Percentiles rank a stretch among this genome's conserved stretches.
phyloP scores from a whole-genome alignment of 306 rosid genomes.

The Pyrus bretschneideri region DNA sequence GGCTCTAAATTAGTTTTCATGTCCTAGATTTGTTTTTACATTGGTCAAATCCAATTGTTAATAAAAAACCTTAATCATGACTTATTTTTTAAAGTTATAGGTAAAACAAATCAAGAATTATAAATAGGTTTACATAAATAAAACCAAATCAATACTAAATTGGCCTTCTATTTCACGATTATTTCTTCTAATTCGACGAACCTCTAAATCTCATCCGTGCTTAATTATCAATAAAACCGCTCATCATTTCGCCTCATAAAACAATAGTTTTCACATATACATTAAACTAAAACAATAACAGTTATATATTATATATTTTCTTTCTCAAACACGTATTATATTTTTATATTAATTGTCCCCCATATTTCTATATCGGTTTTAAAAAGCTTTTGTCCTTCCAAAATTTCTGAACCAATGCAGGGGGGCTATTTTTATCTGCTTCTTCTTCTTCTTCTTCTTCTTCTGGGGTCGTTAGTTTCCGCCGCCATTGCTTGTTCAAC shows the following conservation, averaged over 20 bases:
- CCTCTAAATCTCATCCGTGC: too few relatives aligned
- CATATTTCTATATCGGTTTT: not conserved
- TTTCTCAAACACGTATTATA: too few relatives aligned
- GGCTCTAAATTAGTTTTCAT: not conserved
- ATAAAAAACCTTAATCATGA: not conserved
- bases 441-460: not conserved
- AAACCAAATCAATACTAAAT: not conserved
- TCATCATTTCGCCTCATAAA: too few relatives aligned
- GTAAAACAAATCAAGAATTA: not conserved
- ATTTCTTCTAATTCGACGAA: too few relatives aligned
- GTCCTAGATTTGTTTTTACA: not conserved
- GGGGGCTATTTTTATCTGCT: not conserved
- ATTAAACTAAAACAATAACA: too few relatives aligned
- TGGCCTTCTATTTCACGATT: too few relatives aligned
- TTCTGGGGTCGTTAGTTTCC: slow-evolving; percentile 16
- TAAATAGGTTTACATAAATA: not conserved
- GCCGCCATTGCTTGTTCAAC: not conserved
- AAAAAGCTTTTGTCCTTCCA: not conserved
- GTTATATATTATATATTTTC: too few relatives aligned
- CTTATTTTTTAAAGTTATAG: not conserved
- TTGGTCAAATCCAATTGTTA: not conserved
- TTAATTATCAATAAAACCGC: too few relatives aligned
- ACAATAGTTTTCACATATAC: too few relatives aligned
- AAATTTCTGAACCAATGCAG: slow-evolving; percentile 10
- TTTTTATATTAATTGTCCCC: not conserved